Evolutionary conservation across 108 stramenopile genomes (phyloP).

Genomic region (Pseudonitzschia pungens): DNA sequence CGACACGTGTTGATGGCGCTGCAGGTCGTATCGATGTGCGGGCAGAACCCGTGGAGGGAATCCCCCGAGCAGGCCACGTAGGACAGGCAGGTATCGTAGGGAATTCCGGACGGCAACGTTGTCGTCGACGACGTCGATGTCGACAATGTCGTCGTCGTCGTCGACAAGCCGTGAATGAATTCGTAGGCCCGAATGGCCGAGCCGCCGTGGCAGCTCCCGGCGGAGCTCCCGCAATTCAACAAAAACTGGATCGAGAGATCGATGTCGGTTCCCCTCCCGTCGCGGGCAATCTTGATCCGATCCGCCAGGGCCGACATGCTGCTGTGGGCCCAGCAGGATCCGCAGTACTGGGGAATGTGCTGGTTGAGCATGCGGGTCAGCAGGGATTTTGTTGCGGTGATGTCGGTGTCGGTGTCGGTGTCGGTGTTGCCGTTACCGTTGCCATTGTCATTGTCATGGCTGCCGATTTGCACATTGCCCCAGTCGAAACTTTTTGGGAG

Average conservation of each 20-base stretch:
- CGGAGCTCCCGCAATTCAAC: constrained; percentile 76
- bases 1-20: constrained; percentile 65
- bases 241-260: constrained; percentile 53
- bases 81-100: constrained; percentile 71
- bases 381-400: constrained; percentile 42
- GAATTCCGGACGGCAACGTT: constrained; percentile 43
- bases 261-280: constrained; percentile 59
- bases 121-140: too few relatives aligned
- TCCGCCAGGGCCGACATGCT: constrained; percentile 80
- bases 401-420: constrained; percentile 29
- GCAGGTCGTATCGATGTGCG: constrained; percentile 80
- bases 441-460: too few relatives aligned
- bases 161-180: constrained; percentile 57
- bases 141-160: too few relatives aligned
- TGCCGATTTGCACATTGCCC: constrained; percentile 58
- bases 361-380: constrained; percentile 86
- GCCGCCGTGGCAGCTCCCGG: constrained; percentile 79
- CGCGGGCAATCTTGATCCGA: constrained; percentile 90
- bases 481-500: constrained; percentile 71
- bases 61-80: constrained; percentile 88
- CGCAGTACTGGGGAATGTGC: constrained; percentile 84
- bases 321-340: constrained; percentile 88
- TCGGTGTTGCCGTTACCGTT: too few relatives aligned
- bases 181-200: constrained; percentile 47
- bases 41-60: constrained; percentile 74